Evolutionary conservation across 2,329 filamentous ascomycete species (phyloP), one percentile per base, ranked within the genome.

Genomic region (Cladobotryum protrusum): DNA sequence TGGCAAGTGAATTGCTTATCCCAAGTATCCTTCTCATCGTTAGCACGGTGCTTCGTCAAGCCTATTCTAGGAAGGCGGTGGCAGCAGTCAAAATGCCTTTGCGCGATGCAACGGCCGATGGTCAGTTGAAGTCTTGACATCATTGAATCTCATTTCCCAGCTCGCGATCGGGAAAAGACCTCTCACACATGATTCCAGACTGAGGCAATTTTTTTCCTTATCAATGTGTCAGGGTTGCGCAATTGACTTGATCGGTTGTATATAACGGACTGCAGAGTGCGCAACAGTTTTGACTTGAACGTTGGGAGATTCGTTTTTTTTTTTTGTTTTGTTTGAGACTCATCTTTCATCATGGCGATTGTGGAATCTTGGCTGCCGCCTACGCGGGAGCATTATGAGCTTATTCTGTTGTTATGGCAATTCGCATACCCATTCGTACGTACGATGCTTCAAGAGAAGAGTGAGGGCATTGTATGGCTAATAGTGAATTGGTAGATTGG

Each of bases 291-390:
- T 29, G 24, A 8, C 11, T 24, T 8, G 11, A 9, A 9, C 6
- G 11, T 29, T 29, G 4, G 11, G 20, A 24, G 24, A 8, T 29
- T 29, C 6, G 24, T n/a, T n/a, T n/a, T n/a, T n/a, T n/a, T n/a
- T n/a, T n/a, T n/a, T n/a, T n/a, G n/a, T n/a, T n/a, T n/a, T n/a
- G 24, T 8, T 29, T 29, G 36, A 39, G 36, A 17, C 15, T 18
- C 37, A 40, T 3, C 9, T 37, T 14, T 13, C 39, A 40, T 33
- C 49, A 77, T 78, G 72, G 68, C 74, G 11, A 61, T 81, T 44
- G 59, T 81, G 34, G 63, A 76, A 56, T 72, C 70, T 52, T 82
- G 78, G 77, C 66, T 81, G 54, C 82, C 82, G 14, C 77, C 79
- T 1, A 78, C 73, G 50, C 72, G 72, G 57, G 75, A 79, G 57